These are phyloP conservation scores for Neopestalotiopsis rosae DNA, from an alignment of 2,329 filamentous ascomycete genomes.

Conservation along the genomic window DNA sequence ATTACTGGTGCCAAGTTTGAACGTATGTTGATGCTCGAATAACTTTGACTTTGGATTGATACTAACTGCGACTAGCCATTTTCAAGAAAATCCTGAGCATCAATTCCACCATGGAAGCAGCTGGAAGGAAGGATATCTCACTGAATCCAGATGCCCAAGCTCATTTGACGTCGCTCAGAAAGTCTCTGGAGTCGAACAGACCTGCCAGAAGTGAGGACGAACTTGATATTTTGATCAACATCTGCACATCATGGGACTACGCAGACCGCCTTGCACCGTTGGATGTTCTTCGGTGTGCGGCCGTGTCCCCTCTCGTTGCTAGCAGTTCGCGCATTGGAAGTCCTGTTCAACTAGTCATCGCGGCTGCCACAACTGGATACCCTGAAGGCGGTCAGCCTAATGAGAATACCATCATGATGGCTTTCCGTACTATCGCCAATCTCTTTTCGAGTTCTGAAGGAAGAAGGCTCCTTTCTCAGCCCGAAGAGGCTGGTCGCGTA, in stretches of 20 bases:
- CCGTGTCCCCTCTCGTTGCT: slow-evolving; percentile 71
- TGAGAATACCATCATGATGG: slow-evolving; percentile 88
- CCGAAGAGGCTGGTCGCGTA: slow-evolving; percentile 62
- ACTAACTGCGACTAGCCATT: slow-evolving; percentile 70
- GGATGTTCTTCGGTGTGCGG: slow-evolving; percentile 85
- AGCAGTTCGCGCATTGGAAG: slow-evolving; percentile 60
- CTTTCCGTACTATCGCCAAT: slow-evolving; percentile 80
- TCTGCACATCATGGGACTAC: slow-evolving; percentile 81
- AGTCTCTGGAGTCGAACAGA: slow-evolving; percentile 65
- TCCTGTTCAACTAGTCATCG: slow-evolving; percentile 61
- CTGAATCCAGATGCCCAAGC: slow-evolving; percentile 75
- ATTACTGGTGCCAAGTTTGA: slow-evolving; percentile 77
- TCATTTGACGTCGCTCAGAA: slow-evolving; percentile 64
- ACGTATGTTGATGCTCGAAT: slow-evolving; percentile 39
- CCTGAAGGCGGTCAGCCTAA: slow-evolving; percentile 65
- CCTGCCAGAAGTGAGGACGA: slow-evolving; percentile 55
- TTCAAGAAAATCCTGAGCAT: slow-evolving; percentile 78
- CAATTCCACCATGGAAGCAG: slow-evolving; percentile 74
- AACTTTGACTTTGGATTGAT: not conserved
- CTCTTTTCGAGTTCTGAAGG: slow-evolving; percentile 80
- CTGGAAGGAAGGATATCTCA: slow-evolving; percentile 74
- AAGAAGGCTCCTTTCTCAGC: slow-evolving; percentile 63
- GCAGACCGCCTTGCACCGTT: slow-evolving; percentile 81
- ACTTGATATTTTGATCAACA: slow-evolving; percentile 70
- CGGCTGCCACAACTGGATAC: slow-evolving; percentile 44